These are phyloP conservation scores for Wickerhamomyces bovis DNA, from an alignment of 805 yeast genomes.

Conservation along the genomic window DNA sequence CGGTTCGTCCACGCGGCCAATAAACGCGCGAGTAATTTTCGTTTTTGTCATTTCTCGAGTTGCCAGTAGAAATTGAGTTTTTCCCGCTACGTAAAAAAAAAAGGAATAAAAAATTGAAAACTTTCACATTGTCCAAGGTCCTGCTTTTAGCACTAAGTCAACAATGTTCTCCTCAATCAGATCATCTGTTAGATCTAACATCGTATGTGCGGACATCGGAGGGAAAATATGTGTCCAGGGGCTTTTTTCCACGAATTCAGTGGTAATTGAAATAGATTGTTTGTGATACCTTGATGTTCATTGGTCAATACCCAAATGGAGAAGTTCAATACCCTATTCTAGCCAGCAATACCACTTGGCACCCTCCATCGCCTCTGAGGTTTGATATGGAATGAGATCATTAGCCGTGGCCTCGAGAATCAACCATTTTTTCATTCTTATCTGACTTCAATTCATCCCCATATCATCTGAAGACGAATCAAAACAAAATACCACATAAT, in stretches of 20 bases:
- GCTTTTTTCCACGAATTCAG: no score
- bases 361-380: background rate
- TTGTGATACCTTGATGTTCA: constrained; percentile 8
- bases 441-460: no score
- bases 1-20: background rate
- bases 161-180: constrained; percentile 27
- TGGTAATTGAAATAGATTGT: constrained; percentile 1
- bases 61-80: background rate
- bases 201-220: constrained; percentile 17
- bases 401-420: no score
- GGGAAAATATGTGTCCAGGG: no score
- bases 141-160: constrained; percentile 4
- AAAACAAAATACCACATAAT: no score
- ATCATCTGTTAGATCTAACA: constrained; percentile 27
- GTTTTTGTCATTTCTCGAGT: background rate
- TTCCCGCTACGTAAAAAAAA: constrained; percentile 1
- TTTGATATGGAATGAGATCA: background rate
- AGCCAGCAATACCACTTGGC: background rate
- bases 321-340: background rate
- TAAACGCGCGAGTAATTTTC: background rate
- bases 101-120: constrained; percentile 2
- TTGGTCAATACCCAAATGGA: constrained; percentile 3
- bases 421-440: no score
- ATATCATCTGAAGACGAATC: no score
- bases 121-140: background rate